Base-by-base conservation (phyloP, 352 stramenopile genomes). In the Globisporangium apiculatum region DNA sequence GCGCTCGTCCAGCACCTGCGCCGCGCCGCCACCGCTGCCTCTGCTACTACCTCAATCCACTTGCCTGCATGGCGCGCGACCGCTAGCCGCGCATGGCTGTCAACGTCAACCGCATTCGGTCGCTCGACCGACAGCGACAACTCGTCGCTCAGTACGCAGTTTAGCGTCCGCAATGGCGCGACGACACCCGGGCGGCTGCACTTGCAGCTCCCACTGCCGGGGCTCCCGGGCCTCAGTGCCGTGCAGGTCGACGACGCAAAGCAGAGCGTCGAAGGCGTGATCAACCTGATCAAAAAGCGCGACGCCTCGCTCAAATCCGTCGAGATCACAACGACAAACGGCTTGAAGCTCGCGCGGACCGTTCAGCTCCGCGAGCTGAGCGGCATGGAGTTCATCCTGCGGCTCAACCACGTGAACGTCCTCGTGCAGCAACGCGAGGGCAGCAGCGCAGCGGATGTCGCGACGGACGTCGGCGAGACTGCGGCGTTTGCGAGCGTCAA, bases 401-500 rank as follows among this genome's bases (percentile, higher is more conserved):
- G 78, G 7, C 61, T 92, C 11, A 89, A 92, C 64, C 69, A 87
- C 53, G 67, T 87, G 18, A 78, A 81, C 58, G 60, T 88, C 36
- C 37, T 84, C 38, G 62, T 87, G 17, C 64, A 85, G 58, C 83
- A 82, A 47, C 68, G 78, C 66, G 60, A n/a, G 48, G 40, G 48
- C 35, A 73, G 69, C 38, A 58, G 48, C 42, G 54, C 61, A 4
- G 67, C 71, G 53, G 71, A 83, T 24, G 66, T 74, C 15, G 41
- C 50, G 7, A 60, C 60, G 35, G 38, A 55, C 11, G 62, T 68
- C 6, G 73, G 72, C 17, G 73, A 89, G 55, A 78, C 64, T n/a
- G 65, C 73, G 18, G 78, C 71, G 6, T 92, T 92, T 60, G 77
- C 76, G 3, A 86, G 69, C 43, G 67, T 90, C 41, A 89, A 89